Conservation (phyloP, 768 basidiomycete genomes). For the Crepidotus variabilis region DNA sequence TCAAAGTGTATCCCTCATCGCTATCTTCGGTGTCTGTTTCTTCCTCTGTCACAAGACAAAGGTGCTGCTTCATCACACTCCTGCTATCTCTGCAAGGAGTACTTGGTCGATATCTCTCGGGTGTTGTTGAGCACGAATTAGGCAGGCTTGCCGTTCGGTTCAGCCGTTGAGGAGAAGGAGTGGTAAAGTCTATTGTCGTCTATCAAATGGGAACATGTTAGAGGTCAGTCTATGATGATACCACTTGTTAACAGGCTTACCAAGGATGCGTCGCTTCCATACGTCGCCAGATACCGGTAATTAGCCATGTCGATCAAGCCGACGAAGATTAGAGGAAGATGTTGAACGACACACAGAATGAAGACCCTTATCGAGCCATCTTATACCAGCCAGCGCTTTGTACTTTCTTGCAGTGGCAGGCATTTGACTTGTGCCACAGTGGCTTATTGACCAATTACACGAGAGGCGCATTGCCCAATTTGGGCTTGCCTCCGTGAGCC, state of each 20-base stretch:
- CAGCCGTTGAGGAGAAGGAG: neutral
- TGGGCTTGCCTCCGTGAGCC: too few species aligned
- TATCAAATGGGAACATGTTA: neutral
- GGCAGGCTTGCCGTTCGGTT: neutral
- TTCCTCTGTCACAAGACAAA: neutral
- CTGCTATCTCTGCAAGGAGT: neutral
- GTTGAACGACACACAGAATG: too few species aligned
- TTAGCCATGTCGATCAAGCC: too few species aligned
- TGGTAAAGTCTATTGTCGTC: neutral
- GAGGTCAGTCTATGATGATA: neutral
- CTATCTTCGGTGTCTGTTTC: slow-evolving; percentile 15
- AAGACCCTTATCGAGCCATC: too few species aligned
- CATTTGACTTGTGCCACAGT: too few species aligned
- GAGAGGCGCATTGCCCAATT: too few species aligned
- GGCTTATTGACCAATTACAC: too few species aligned
- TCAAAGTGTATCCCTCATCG: slow-evolving; percentile 37
- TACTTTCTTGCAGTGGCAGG: too few species aligned
- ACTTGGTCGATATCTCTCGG: neutral
- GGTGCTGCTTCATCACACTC: neutral
- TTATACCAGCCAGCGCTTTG: too few species aligned
- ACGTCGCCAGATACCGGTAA: neutral
- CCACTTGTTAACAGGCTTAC: neutral
- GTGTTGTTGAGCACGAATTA: neutral
- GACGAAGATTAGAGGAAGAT: too few species aligned
- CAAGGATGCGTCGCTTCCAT: neutral